Percentiles rank a stretch among this genome's conserved stretches.
These are phyloP conservation scores for Fusarium acutatum DNA, from an alignment of 2,329 filamentous ascomycete species.

Conservation along the genomic window DNA sequence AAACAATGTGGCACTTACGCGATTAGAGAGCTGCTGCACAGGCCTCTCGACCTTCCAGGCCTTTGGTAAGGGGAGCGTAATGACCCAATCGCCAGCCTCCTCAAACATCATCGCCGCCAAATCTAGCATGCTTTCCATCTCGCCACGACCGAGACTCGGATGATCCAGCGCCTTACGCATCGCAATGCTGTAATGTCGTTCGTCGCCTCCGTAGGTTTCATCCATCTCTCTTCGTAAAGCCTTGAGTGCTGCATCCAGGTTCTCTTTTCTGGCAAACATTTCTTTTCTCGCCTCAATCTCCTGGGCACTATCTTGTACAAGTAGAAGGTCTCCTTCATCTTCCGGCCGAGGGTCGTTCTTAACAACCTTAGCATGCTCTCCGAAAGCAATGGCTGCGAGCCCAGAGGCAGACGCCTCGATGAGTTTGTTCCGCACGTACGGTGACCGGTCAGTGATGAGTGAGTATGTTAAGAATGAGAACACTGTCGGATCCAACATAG, in stretches of 20 bases:
- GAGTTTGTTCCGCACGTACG: slow-evolving; percentile 67
- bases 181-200: slow-evolving; percentile 51
- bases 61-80: slow-evolving; percentile 54
- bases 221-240: slow-evolving; percentile 56
- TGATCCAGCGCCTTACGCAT: slow-evolving; percentile 56
- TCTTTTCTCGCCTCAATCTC: slow-evolving; percentile 68
- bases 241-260: slow-evolving; percentile 64
- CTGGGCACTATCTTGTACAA: slow-evolving; percentile 53
- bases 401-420: slow-evolving; percentile 68
- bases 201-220: slow-evolving; percentile 50
- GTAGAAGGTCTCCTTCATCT: slow-evolving; percentile 49
- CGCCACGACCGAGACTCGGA: slow-evolving; percentile 49
- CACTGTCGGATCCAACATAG: slow-evolving; percentile 63
- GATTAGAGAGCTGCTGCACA: slow-evolving; percentile 47
- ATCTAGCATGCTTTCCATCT: slow-evolving; percentile 54
- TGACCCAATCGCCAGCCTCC: slow-evolving; percentile 52
- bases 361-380: slow-evolving; percentile 61
- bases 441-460: slow-evolving; percentile 69
- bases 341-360: slow-evolving; percentile 50
- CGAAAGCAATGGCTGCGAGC: slow-evolving; percentile 70
- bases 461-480: slow-evolving; percentile 65
- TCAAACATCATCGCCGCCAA: slow-evolving; percentile 59
- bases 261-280: slow-evolving; percentile 71
- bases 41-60: slow-evolving; percentile 52
- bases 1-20: slow-evolving; percentile 41